Evolutionary conservation across 2,329 filamentous ascomycete genomes (phyloP), one percentile per base, ranked within the genome.

Genomic region (Clarireedia paspali): DNA sequence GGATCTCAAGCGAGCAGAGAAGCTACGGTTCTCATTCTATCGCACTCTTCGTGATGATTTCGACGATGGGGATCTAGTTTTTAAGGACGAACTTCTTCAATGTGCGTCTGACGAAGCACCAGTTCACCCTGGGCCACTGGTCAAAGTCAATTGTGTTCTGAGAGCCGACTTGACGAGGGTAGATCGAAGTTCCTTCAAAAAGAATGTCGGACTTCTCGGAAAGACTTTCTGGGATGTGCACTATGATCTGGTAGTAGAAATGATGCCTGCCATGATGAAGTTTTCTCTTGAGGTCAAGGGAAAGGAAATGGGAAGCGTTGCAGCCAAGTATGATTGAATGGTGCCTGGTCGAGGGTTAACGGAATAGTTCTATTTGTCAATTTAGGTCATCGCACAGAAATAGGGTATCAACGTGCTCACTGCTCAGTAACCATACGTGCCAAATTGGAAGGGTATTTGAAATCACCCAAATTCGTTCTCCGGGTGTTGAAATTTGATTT

Each of bases 21-120:
- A 34, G 7, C 50, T 65, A 6, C 34, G 30, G 7, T 63, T 64
- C 17, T 38, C 42, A 10, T 65, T 64, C 53, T 60, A 47, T 39
- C 51, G 58, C n/a, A 27, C 20, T 14, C 26, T 65, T 2, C 3
- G 14, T 5, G 40, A 44, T 2, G 44, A 20, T 9, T 57, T 45
- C 5, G 15, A 34, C 2, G 23, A 44, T 10, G 6, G n/a, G 12
- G 23, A 47, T 7, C 57, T 63, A 23, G 57, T 57, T 55, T 60
- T 64, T 53, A 15, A 38, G 24, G 36, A 53, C 23, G 23, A 50
- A 2, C 54, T 63, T 12, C 36, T 26, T 20, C 57, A 59, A 17
- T 53, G 50, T 14, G 40, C 46, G 17, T 17, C 27, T 2, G n/a
- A 12, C 7, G 12, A 34, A 12, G 52, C 45, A 6, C 52, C 52